Evolutionary conservation across 805 yeast genomes (phyloP), one percentile per base, ranked within the genome.

Genomic region (Dipodascus albidus): DNA sequence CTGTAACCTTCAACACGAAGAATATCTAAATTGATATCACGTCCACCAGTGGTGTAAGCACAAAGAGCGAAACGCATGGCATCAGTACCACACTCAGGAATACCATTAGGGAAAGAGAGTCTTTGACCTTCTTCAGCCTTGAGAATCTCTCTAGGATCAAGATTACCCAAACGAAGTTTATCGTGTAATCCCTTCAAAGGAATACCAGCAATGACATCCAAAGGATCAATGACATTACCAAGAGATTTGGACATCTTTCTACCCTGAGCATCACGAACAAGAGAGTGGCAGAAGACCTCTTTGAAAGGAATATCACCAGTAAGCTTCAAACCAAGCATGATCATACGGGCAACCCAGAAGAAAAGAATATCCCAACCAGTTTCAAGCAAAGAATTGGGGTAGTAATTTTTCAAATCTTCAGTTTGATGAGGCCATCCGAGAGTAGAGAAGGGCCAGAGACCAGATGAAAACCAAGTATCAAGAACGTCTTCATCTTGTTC

Each of bases 331-430:
- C 96, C 93, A 66, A 93, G 74, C 74, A 91, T 78, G 59, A 91
- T 84, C 99, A 93, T 93, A 74, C 99, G 82, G 24, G 93, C 79
- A 52, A 93, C 98, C 99, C 99, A 93, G 85, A 93, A 93, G 81
- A 93, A 93, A 67, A 93, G 76, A 67, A 91, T 91, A 75, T 91
- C 99, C 99, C 99, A 93, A 63, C 99, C 99, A 51, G 99, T 93
- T 73, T 93, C 99, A 65, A 93, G 75, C 85, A 93, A 75, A 23
- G 95, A 83, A 83, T 89, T 84, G 61, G 99, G 98, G 66, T 81
- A 84, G 73, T 87, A 93, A 52, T 72, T 71, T 62, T 80, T 76
- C 78, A 88, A 70, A 67, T 93, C 99, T 52, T 69, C 64, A 53
- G 90, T 78, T 66, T 79, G 73, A 41, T 73, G 70, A 65, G 99